A percentile compares a stretch with the other conserved stretches of the same genome.
phyloP scores from a whole-genome alignment of 768 basidiomycete genomes.

The Daedaleopsis nitida region DNA sequence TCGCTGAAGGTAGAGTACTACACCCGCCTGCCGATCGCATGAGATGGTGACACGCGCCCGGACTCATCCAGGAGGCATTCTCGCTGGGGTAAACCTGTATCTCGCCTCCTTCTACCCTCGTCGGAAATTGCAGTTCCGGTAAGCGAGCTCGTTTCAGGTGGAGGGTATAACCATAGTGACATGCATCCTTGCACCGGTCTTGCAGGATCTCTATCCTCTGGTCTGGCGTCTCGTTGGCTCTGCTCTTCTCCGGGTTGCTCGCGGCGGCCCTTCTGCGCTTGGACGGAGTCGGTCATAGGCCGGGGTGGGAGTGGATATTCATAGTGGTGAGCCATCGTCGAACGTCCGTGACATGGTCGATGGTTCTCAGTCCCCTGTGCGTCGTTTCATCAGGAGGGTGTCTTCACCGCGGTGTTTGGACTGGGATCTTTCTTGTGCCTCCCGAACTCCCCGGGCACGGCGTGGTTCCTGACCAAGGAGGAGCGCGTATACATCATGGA shows the following conservation, averaged over 20 bases:
- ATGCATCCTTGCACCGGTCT: not conserved
- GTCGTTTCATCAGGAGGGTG: conserved; percentile 45
- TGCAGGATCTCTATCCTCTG: conserved; percentile 40
- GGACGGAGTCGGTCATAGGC: conserved; percentile 50
- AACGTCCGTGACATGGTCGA: no score
- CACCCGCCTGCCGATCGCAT: conserved; percentile 38
- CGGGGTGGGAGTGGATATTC: conserved; percentile 74
- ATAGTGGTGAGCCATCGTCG: conserved; percentile 43
- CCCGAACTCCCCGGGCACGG: conserved; percentile 27
- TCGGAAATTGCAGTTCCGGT: conserved; percentile 32
- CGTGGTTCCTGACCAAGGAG: conserved; percentile 7
- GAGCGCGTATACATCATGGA: not conserved
- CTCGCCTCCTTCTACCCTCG: conserved; percentile 32
- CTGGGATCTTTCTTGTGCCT: conserved; percentile 50
- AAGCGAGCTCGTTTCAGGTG: not conserved
- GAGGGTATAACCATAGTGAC: no score
- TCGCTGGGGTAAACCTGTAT: conserved; percentile 37
- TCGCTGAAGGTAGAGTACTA: conserved; percentile 31
- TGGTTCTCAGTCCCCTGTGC: no score
- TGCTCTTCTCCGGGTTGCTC: conserved; percentile 66
- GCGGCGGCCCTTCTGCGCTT: conserved; percentile 60
- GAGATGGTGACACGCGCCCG: not conserved
- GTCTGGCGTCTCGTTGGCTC: conserved; percentile 47
- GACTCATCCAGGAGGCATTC: conserved; percentile 39
- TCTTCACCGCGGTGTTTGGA: conserved; percentile 64